phyloP scores from a whole-genome alignment of 1,284 basidiomycete species.

The Ceratobasidium sp. region DNA sequence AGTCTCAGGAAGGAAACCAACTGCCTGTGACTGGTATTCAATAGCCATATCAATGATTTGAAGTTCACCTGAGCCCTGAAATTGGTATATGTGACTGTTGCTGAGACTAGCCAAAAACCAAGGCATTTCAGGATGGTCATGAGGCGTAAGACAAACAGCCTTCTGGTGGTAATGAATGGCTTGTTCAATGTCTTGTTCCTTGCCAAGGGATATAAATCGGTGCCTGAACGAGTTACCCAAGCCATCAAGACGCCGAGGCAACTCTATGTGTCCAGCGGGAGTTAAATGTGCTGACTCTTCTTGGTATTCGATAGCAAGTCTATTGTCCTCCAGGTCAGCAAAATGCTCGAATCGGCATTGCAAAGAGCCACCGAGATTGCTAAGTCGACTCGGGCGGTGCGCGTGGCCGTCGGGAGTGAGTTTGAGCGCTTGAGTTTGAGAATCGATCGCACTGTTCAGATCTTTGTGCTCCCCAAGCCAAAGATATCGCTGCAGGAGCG shows the following conservation, averaged over 20 bases:
- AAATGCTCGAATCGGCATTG: neutral
- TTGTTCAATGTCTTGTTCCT: neutral
- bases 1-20: neutral
- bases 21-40: neutral
- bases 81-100: too few species aligned
- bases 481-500: neutral
- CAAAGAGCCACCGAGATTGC: neutral
- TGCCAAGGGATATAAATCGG: neutral
- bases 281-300: neutral
- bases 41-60: too few species aligned
- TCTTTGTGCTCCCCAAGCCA: neutral
- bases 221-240: neutral
- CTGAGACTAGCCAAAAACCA: too few species aligned
- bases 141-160: too few species aligned
- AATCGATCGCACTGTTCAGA: neutral
- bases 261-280: neutral
- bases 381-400: neutral
- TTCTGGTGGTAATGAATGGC: neutral
- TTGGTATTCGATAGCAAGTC: neutral
- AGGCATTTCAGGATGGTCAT: neutral
- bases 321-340: neutral
- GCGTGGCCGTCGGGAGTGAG: neutral
- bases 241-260: neutral
- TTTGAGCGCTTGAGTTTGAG: neutral
- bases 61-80: too few species aligned